A percentile compares a stretch with the other conserved stretches of the same genome.
Conservation (phyloP, 2,329 filamentous ascomycete genomes). For the Neofusicoccum kwambonambiense region DNA sequence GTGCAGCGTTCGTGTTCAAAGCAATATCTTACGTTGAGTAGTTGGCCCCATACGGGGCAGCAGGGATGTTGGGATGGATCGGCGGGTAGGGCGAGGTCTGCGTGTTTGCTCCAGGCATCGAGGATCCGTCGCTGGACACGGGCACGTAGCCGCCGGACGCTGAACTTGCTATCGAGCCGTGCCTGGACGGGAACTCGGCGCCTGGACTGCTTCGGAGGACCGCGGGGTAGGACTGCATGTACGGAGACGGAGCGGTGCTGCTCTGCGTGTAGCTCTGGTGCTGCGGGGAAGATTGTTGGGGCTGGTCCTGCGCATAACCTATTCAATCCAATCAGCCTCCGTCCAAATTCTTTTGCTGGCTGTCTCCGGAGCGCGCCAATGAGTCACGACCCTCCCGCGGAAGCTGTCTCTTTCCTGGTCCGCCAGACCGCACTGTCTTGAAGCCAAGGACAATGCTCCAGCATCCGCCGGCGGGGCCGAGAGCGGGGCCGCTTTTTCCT, state of each 20-base stretch:
- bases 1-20: background rate
- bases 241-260: conserved; percentile 15
- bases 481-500: conserved; percentile 4
- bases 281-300: conserved; percentile 12
- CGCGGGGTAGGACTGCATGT: conserved; percentile 14
- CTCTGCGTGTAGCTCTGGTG: conserved; percentile 17
- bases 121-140: conserved; percentile 23
- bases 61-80: conserved; percentile 31
- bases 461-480: background rate
- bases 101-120: conserved; percentile 27
- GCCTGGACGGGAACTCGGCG: conserved; percentile 7
- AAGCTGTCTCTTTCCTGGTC: background rate
- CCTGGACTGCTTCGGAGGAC: conserved; percentile 17
- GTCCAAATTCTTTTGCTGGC: background rate
- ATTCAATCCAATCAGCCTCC: background rate
- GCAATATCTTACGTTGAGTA: conserved; percentile 32
- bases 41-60: conserved; percentile 28
- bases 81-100: conserved; percentile 35
- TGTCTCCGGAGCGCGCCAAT: background rate
- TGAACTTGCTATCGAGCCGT: conserved; percentile 27
- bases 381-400: background rate
- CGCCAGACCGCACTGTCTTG: background rate
- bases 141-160: conserved; percentile 27
- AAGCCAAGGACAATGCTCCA: background rate
- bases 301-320: conserved; percentile 17